These are phyloP conservation scores for Cladosporium sp. DNA, from an alignment of 2,329 filamentous ascomycete species.

Conservation along the genomic window DNA sequence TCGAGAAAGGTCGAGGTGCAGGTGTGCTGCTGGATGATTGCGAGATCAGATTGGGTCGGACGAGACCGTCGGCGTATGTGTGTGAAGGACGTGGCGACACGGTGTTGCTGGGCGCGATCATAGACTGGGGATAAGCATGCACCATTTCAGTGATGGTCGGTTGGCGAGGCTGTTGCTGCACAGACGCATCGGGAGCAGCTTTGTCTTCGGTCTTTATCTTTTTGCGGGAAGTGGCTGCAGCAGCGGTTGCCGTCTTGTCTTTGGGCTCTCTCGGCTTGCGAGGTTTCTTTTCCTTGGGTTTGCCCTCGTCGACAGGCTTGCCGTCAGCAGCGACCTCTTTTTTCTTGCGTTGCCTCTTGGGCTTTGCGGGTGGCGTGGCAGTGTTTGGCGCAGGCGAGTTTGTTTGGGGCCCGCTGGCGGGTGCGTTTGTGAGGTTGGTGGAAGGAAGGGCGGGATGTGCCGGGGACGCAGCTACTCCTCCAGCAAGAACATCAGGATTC, in stretches of 20 bases:
- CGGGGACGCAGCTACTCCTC: conserved; percentile 30
- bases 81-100: conserved; percentile 33
- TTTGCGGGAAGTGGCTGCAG: conserved; percentile 44
- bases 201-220: conserved; percentile 40
- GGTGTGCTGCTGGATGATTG: conserved; percentile 28
- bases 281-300: conserved; percentile 40
- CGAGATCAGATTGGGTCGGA: conserved; percentile 13
- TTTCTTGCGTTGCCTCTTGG: conserved; percentile 38
- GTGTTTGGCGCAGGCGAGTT: conserved; percentile 18
- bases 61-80: background rate
- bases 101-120: conserved; percentile 5
- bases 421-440: conserved; percentile 15
- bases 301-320: conserved; percentile 36
- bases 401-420: background rate
- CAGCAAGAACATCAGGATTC: conserved; percentile 24
- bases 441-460: conserved; percentile 24
- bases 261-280: conserved; percentile 45
- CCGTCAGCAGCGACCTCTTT: conserved; percentile 34
- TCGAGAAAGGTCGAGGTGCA: conserved; percentile 53
- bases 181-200: conserved; percentile 24
- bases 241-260: conserved; percentile 39
- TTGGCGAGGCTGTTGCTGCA: conserved; percentile 30
- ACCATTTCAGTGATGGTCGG: conserved; percentile 40
- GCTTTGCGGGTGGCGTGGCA: conserved; percentile 28
- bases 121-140: conserved; percentile 8